Conservation (phyloP, 2,329 filamentous ascomycete species). For the Fusarium decemcellulare region DNA sequence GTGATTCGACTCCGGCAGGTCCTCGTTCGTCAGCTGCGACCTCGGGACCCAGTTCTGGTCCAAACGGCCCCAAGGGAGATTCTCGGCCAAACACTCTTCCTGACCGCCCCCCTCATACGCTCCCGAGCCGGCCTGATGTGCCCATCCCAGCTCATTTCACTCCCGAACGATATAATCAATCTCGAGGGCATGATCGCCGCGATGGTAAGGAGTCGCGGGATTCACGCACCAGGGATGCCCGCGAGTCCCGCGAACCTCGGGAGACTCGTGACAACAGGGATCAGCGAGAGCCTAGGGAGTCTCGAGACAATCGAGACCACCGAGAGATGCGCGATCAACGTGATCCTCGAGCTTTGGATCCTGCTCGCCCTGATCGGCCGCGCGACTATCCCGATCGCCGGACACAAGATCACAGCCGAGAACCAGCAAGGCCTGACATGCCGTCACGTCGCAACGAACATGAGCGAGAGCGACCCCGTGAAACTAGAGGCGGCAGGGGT, state of each 20-base stretch:
- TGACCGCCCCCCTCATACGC: constrained; percentile 54
- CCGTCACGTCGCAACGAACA: constrained; percentile 56
- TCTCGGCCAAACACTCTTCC: constrained; percentile 54
- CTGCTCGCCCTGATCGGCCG: constrained; percentile 56
- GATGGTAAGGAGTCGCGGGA: constrained; percentile 56
- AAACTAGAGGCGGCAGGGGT: constrained; percentile 45
- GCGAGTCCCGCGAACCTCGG: constrained; percentile 46
- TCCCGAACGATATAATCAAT: constrained; percentile 61
- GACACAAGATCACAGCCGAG: constrained; percentile 51
- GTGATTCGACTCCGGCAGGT: constrained; percentile 41
- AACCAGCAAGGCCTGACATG: constrained; percentile 46
- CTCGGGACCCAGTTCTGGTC: constrained; percentile 26
- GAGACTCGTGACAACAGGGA: constrained; percentile 48
- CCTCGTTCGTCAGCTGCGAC: constrained; percentile 47
- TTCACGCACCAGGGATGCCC: constrained; percentile 51
- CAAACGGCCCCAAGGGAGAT: constrained; percentile 46
- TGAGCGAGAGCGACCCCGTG: constrained; percentile 59
- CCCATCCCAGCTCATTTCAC: constrained; percentile 65
- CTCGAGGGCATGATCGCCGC: constrained; percentile 57
- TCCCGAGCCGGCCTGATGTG: constrained; percentile 73
- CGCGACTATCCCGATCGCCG: constrained; percentile 63
- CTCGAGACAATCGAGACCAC: constrained; percentile 55
- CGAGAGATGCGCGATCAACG: constrained; percentile 55
- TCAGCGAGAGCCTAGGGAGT: constrained; percentile 54
- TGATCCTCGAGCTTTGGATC: constrained; percentile 56